Evolutionary conservation across 2,329 filamentous ascomycete genomes (phyloP).

Genomic region (Sporothrix humicola): DNA sequence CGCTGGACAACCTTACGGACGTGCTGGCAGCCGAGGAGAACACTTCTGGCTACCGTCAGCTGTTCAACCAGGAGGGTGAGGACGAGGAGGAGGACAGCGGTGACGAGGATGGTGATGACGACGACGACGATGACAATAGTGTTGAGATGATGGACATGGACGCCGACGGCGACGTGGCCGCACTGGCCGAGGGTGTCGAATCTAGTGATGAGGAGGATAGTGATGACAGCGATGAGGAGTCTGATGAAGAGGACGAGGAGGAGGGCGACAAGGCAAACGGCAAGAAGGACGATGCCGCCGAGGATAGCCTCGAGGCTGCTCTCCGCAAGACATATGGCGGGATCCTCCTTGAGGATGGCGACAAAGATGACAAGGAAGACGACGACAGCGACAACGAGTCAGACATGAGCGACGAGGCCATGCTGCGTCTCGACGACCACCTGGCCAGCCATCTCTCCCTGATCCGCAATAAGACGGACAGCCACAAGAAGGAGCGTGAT

Average conservation of each 20-base stretch:
- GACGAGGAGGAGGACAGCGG: conserved; percentile 46
- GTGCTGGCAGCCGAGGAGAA: conserved; percentile 81
- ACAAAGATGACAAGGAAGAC: conserved; percentile 61
- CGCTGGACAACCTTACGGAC: conserved; percentile 68
- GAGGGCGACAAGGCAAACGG: conserved; percentile 14
- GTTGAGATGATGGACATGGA: conserved; percentile 51
- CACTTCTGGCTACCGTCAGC: conserved; percentile 78
- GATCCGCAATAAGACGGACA: conserved; percentile 64
- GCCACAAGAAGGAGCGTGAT: conserved; percentile 82
- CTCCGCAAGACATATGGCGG: conserved; percentile 68
- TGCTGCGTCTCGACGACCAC: conserved; percentile 85
- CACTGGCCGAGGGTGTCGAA: conserved; percentile 48
- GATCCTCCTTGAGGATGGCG: conserved; percentile 58
- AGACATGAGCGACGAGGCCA: conserved; percentile 95
- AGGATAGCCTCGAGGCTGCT: conserved; percentile 66
- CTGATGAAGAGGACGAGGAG: conserved; percentile 49
- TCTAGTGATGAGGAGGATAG: conserved; percentile 48
- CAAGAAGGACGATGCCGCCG: conserved; percentile 45
- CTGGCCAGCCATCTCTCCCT: conserved; percentile 86
- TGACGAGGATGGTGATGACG: conserved; percentile 53
- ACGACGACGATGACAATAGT: conserved; percentile 53
- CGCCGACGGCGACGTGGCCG: conserved; percentile 49
- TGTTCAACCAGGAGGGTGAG: conserved; percentile 71
- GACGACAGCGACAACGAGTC: conserved; percentile 67
- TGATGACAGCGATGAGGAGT: conserved; percentile 47